A percentile compares a stretch with the other conserved stretches of the same genome.
Evolutionary conservation across 306 rosid species (phyloP).

Genomic region (Hippophae tibetana): DNA sequence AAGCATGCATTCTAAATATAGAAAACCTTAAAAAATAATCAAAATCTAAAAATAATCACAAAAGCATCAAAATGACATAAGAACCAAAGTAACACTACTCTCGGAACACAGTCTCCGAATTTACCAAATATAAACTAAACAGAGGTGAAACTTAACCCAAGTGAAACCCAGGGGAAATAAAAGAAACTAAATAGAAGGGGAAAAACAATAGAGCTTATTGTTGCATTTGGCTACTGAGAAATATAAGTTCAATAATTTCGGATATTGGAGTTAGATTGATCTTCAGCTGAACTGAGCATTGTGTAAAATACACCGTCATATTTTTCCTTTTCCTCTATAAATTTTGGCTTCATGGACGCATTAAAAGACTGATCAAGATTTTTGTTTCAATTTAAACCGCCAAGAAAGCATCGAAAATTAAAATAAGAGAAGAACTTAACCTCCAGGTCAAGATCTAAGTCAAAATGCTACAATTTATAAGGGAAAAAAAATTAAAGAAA

Average conservation of each 20-base stretch:
- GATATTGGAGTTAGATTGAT: not conserved
- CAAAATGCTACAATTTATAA: not conserved
- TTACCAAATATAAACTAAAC: not conserved
- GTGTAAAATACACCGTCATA: not conserved
- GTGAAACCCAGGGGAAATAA: not conserved
- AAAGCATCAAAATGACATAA: too few species aligned
- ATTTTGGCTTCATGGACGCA: not conserved
- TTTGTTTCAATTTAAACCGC: conserved; percentile 20
- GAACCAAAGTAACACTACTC: too few species aligned
- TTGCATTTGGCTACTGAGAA: not conserved
- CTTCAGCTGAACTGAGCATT: conserved; percentile 5
- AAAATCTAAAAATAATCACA: conserved; percentile 1
- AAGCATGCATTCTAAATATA: not conserved
- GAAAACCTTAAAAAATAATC: conserved; percentile 18
- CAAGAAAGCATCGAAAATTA: conserved; percentile 13
- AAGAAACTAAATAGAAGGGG: not conserved
- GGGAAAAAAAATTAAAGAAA: not conserved
- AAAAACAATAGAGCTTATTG: not conserved
- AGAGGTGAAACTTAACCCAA: not conserved
- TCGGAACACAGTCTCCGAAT: not conserved
- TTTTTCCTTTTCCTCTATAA: not conserved
- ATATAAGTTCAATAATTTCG: not conserved
- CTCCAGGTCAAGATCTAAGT: conserved; percentile 20
- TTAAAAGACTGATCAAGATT: conserved; percentile 22
- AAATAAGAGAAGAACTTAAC: conserved; percentile 5